phyloP scores from a whole-genome alignment of 768 basidiomycete genomes.

The Nidula microcarpa region DNA sequence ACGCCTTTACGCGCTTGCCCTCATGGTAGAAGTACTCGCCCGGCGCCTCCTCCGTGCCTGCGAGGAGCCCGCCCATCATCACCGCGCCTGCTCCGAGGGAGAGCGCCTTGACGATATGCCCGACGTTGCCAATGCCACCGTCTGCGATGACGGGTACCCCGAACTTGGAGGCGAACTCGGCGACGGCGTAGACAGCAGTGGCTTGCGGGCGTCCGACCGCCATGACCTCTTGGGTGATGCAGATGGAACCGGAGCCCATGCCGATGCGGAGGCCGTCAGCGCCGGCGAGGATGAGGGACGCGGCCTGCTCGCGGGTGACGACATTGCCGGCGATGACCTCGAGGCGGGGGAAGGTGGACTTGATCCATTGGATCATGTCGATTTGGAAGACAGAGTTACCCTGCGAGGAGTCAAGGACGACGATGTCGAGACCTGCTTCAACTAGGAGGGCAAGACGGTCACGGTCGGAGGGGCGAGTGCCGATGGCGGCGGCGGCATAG shows the following conservation, averaged over 20 bases:
- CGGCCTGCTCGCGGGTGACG: slow-evolving; percentile 96
- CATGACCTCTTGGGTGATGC: slow-evolving; percentile 99
- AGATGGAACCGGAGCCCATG: slow-evolving; percentile 98
- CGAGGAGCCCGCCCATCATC: slow-evolving; percentile 98
- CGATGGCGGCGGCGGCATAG: slow-evolving; percentile 93
- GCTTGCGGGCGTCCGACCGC: slow-evolving; percentile 98
- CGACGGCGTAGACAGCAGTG: slow-evolving; percentile 94
- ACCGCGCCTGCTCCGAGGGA: slow-evolving; percentile 92
- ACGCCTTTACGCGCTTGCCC: slow-evolving; percentile 97
- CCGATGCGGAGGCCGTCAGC: slow-evolving; percentile 95
- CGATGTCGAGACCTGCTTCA: slow-evolving; percentile 93
- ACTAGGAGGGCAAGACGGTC: slow-evolving; percentile 84
- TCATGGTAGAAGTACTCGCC: slow-evolving; percentile 99
- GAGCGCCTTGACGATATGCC: slow-evolving; percentile 96
- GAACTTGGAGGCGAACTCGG: slow-evolving; percentile 90
- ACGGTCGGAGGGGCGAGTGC: slow-evolving; percentile 85
- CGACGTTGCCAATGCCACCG: slow-evolving; percentile 93
- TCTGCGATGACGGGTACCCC: slow-evolving; percentile 97
- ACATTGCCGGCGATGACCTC: slow-evolving; percentile 98
- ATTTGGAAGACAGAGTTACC: slow-evolving; percentile 93
- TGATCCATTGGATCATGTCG: slow-evolving; percentile 95
- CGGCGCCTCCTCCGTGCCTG: slow-evolving; percentile 95
- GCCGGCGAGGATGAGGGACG: slow-evolving; percentile 87
- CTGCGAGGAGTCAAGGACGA: slow-evolving; percentile 93
- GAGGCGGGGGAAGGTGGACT: slow-evolving; percentile 75